A percentile compares a stretch with the other conserved stretches of the same genome.
Conservation (phyloP, 1,284 basidiomycete species). For the Pulchroboletus neoregius region DNA sequence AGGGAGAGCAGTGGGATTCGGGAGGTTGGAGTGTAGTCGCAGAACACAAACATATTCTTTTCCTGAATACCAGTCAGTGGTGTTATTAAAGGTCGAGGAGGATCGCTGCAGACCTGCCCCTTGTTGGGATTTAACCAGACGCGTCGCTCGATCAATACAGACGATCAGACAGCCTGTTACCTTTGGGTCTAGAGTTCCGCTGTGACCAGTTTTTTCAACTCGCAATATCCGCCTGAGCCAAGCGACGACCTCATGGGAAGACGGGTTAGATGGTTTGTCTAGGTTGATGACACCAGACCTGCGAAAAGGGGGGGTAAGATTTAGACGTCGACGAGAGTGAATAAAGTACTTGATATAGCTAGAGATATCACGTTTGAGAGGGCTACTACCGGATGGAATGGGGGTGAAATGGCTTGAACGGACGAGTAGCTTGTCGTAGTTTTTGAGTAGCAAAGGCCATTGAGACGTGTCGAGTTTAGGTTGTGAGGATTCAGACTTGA, state of each 20-base stretch:
- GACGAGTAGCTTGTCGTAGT: conserved; percentile 95
- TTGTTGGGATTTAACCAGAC: conserved; percentile 99
- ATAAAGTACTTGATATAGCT: conserved; percentile 80
- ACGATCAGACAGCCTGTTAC: conserved; percentile 99
- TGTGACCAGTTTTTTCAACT: conserved; percentile 98
- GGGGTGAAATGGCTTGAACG: conserved; percentile 98
- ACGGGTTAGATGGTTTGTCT: conserved; percentile 99
- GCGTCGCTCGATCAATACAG: conserved; percentile 99
- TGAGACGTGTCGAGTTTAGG: conserved; percentile 91
- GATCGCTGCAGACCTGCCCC: conserved; percentile 67
- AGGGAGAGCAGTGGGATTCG: conserved; percentile 82
- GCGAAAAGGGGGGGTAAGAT: conserved; percentile 5
- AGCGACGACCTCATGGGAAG: conserved; percentile 99
- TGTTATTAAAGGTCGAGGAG: conserved; percentile 1
- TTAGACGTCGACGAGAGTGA: conserved; percentile 2
- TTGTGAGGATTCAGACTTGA: conserved; percentile 72
- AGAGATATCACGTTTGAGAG: conserved; percentile 89
- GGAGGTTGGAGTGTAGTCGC: conserved; percentile 82
- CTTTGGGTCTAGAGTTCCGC: conserved; percentile 97
- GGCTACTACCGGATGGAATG: conserved; percentile 87
- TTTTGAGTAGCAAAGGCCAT: conserved; percentile 98
- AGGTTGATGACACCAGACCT: conserved; percentile 98
- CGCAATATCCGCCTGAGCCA: conserved; percentile 96
- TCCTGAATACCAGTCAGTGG: conserved; percentile 44
- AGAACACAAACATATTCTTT: conserved; percentile 99